A percentile compares a stretch with the other conserved stretches of the same genome.
These are phyloP conservation scores for Curvularia verruculosa DNA, from an alignment of 2,329 filamentous ascomycete species.

Conservation along the genomic window DNA sequence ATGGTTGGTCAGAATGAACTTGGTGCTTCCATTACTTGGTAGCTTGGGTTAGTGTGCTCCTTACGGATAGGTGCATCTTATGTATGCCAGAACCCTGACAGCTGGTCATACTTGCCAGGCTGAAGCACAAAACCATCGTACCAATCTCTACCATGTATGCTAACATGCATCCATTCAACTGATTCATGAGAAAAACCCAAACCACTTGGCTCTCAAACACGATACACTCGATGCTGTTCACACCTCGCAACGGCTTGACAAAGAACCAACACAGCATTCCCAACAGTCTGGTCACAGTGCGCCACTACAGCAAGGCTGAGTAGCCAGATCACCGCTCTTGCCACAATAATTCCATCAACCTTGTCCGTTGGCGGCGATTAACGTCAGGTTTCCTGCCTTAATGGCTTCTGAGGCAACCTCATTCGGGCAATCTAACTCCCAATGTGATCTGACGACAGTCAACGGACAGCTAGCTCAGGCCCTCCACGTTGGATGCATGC, in stretches of 20 bases:
- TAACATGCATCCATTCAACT: constrained; percentile 8
- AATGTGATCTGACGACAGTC: constrained; percentile 14
- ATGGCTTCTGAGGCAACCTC: constrained; percentile 25
- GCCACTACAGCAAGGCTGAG: constrained; percentile 17
- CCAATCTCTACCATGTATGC: constrained; percentile 5
- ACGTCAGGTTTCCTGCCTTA: constrained; percentile 6
- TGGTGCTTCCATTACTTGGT: constrained; percentile 19
- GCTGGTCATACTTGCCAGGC: constrained; percentile 24
- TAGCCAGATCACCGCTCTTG: constrained; percentile 17
- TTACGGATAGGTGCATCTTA: constrained; percentile 35
- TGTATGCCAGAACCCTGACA: constrained; percentile 28
- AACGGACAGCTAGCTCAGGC: constrained; percentile 23
- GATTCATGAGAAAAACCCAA: constrained; percentile 8
- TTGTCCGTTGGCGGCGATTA: constrained; percentile 20
- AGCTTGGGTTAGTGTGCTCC: constrained; percentile 23
- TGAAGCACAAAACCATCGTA: constrained; percentile 15
- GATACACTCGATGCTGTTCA: constrained; percentile 1
- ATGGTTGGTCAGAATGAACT: constrained; percentile 17
- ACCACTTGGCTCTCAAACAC: constrained; percentile 5
- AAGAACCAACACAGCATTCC: constrained; percentile 13
- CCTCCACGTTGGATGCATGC: constrained; percentile 41
- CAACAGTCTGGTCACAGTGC: constrained; percentile 16
- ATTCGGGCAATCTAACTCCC: constrained; percentile 24
- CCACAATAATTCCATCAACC: constrained; percentile 12
- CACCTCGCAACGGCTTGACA: constrained; percentile 5